These are phyloP conservation scores for Eimeria praecox DNA, from an alignment of 169 alveolate genomes.

Conservation along the genomic window DNA sequence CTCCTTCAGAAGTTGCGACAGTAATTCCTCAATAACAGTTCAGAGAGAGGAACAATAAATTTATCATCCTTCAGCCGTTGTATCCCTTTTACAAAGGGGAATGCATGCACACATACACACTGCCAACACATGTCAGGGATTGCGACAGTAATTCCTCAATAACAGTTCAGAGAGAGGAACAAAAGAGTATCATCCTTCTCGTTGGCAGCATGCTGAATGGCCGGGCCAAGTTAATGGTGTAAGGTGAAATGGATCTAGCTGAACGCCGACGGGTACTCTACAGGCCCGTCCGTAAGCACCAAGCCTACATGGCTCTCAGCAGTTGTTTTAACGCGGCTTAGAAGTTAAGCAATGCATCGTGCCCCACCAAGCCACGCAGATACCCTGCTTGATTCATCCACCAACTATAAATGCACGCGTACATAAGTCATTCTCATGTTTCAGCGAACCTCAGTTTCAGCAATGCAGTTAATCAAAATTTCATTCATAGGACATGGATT, in stretches of 20 bases:
- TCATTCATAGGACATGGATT: slow-evolving; percentile 58
- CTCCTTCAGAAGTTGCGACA: slow-evolving; percentile 35
- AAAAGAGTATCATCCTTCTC: slow-evolving; percentile 27
- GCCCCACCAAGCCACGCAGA: slow-evolving; percentile 51
- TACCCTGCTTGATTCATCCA: slow-evolving; percentile 21
- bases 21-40: too few relatives aligned
- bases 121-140: too few relatives aligned
- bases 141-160: slow-evolving; percentile 55
- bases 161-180: slow-evolving; percentile 47
- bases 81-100: too few relatives aligned
- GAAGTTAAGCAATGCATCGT: background rate
- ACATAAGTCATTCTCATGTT: background rate
- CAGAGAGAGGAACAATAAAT: too few relatives aligned
- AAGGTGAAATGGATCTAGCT: slow-evolving; percentile 14
- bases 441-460: slow-evolving; percentile 60
- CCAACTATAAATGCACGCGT: background rate
- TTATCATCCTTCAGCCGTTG: too few relatives aligned
- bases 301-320: slow-evolving; percentile 61
- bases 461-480: slow-evolving; percentile 6
- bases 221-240: background rate
- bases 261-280: background rate
- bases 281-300: background rate
- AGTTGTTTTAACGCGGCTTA: slow-evolving; percentile 57
- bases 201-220: background rate
- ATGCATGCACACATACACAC: too few relatives aligned